Evolutionary conservation across 1,284 basidiomycete species (phyloP).

Genomic region (Malassezia psittaci): DNA sequence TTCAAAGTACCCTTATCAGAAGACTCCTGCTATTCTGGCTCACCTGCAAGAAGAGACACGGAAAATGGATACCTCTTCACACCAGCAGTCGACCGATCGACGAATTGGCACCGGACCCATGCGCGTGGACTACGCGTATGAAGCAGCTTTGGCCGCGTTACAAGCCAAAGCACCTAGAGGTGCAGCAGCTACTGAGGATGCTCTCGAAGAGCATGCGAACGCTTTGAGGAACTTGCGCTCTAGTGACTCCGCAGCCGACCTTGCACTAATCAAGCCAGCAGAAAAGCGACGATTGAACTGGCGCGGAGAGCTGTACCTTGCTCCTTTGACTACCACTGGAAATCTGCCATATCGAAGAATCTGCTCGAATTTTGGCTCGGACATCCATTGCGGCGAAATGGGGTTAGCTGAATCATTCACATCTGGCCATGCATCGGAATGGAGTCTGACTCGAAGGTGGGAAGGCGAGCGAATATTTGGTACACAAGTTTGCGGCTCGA

Average conservation of each 20-base stretch:
- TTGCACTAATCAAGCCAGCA: slow-evolving; percentile 58
- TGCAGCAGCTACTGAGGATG: slow-evolving; percentile 14
- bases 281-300: slow-evolving; percentile 84
- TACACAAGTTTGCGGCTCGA: slow-evolving; percentile 59
- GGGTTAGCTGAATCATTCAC: slow-evolving; percentile 48
- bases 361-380: slow-evolving; percentile 74
- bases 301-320: slow-evolving; percentile 75
- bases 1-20: slow-evolving; percentile 27
- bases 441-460: slow-evolving; percentile 53
- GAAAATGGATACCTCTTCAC: slow-evolving; percentile 15
- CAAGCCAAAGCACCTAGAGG: slow-evolving; percentile 46
- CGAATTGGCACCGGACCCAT: slow-evolving; percentile 21
- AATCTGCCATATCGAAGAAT: slow-evolving; percentile 89
- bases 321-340: slow-evolving; percentile 88
- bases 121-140: slow-evolving; percentile 15
- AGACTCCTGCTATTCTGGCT: slow-evolving; percentile 26
- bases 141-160: background rate
- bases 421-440: slow-evolving; percentile 33
- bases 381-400: slow-evolving; percentile 91
- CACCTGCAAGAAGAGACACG: slow-evolving; percentile 25
- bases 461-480: slow-evolving; percentile 82
- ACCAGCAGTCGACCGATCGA: slow-evolving; percentile 10
- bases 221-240: slow-evolving; percentile 20
- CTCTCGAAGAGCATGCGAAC: slow-evolving; percentile 33
- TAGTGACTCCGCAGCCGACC: slow-evolving; percentile 26